Base-by-base conservation (phyloP, 768 basidiomycete genomes). In the Psilocybe sp. region DNA sequence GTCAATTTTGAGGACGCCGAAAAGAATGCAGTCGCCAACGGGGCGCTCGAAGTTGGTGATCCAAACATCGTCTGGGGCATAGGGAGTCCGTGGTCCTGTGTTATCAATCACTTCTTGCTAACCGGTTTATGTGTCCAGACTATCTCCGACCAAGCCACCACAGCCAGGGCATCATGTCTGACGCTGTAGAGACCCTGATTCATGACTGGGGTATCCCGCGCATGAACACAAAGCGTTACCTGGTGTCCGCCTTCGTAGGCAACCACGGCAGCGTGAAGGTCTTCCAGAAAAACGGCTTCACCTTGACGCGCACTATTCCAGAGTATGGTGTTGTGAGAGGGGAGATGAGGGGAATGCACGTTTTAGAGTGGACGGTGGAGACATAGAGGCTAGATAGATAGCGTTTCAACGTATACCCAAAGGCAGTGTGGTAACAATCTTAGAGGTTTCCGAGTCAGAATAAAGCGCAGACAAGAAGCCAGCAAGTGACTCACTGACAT, bases 281-380 rank as follows among this genome's bases (percentile, higher is more conserved):
- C 15, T 85, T 89, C 56, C 72, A 80, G 60, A 87, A 86, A 74
- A 81, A 78, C 51, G 83, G 82, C 3, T 87, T 87, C 51, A 64
- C 62, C 33, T 59, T 70, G 52, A 60, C 63, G 45, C 58, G 70
- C 47, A 71, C 70, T 10, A 42, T 79, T 23, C 62, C 75, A 46
- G 69, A 76, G 14, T 70, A 64, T 16, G 59, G 69, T 19, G 52
- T 62, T 5, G 63, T 72, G 1, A 64, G 67, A 51, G 75, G 75
- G 20, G 65, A 64, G 50, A 67, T 36, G 46, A 68, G 66, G 47
- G 62, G 62, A 41, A 10, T 74, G n/a, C 61, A 70, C 50, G 57
- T 73, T 2, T 42, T 80, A 18, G 67, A 69, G 31, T 72, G 70
- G 73, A 55, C 23, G 7, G 23, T 7, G 7, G 23, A 28, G 7